Evolutionary conservation across 2,329 filamentous ascomycete genomes (phyloP).

Genomic region (Monilinia vaccinii-corymbosi): DNA sequence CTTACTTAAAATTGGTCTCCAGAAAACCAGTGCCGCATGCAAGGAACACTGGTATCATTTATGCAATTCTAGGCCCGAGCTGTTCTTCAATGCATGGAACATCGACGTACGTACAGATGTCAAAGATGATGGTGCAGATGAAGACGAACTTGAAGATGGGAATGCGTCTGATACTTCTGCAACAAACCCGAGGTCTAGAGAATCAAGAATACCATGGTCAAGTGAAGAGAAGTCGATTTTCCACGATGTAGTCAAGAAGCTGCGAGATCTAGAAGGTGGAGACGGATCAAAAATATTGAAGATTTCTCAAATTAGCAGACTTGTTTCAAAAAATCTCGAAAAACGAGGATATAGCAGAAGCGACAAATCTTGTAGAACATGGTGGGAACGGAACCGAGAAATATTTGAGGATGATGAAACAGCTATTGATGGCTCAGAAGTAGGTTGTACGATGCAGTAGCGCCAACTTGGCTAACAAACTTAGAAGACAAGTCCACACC

Average conservation of each 20-base stretch:
- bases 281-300: not conserved
- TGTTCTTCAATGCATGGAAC: not conserved
- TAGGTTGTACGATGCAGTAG: not conserved
- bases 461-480: not conserved
- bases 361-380: not conserved
- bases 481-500: not conserved
- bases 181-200: no score
- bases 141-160: not conserved
- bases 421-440: not conserved
- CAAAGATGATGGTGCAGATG: no score
- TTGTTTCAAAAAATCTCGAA: not conserved
- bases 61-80: rapidly evolving
- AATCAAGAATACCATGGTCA: not conserved
- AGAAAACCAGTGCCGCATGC: not conserved
- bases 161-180: not conserved
- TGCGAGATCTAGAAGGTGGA: not conserved
- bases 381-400: not conserved
- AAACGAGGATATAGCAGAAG: not conserved
- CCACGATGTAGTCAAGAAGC: not conserved
- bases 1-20: not conserved
- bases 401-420: not conserved
- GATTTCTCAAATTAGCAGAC: not conserved
- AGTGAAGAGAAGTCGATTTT: not conserved
- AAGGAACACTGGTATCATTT: not conserved
- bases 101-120: not conserved